Evolutionary conservation across 495 filamentous ascomycete species (phyloP), one percentile per base, ranked within the genome.

Genomic region (Neurospora sp.): DNA sequence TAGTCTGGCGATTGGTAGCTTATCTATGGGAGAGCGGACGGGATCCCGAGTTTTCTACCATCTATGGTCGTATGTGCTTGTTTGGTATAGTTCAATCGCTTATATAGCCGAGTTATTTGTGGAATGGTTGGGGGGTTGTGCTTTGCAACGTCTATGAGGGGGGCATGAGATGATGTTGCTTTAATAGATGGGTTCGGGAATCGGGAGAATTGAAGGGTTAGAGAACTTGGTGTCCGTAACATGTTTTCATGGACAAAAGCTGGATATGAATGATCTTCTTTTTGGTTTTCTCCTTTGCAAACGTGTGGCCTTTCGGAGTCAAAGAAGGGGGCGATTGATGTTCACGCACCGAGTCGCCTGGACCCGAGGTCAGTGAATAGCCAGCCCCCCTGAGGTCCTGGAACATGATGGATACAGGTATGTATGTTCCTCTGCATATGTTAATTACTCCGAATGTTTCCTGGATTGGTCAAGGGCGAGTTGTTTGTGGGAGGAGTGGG

Each of bases 1-100:
- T 85, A 77, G 75, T 82, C 78, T 70, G 74, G 79, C 79, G 0
- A 40, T 14, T 14, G 39, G 39, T 46, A 42, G 14, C 14, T 42
- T 42, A 42, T 42, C 14, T 42, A 42, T 16, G 14, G 14, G 40
- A 42, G 40, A 69, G 35, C 39, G 70, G 70, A 42, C 70, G 70
- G 70, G 70, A 31, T 42, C 70, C 70, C 70, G 39, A 71, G 39
- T n/a, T 42, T 44, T 71, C 70, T 40, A 71, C n/a, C 20, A 71
- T 23, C 70, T 44, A 44, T 71, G 37, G 70, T 27, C 70, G 39
- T 42, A 71, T 70, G 35, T 35, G 0, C n/a, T 40, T 44, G 7
- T 38, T 8, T 8, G 0, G 0, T 8, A 38, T 3, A 20, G 44
- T 20, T 48, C 1, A 3, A 10, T 48, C 1, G 9, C 44, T 20